Evolutionary conservation across 2,329 filamentous ascomycete genomes (phyloP).

Genomic region (Fusarium poae): DNA sequence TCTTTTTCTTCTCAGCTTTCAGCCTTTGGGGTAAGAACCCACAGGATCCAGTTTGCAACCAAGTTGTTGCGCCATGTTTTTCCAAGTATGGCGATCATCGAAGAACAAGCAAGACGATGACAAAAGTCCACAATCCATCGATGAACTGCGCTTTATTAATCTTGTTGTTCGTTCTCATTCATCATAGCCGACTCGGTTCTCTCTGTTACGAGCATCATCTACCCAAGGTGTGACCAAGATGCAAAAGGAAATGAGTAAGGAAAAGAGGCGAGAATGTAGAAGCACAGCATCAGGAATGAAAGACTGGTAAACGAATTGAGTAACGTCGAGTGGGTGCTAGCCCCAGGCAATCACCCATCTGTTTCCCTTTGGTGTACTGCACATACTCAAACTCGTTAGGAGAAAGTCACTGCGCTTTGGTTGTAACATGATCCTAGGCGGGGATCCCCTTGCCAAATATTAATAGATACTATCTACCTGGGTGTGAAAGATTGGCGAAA

Average conservation of each 20-base stretch:
- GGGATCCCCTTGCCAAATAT: slow-evolving; percentile 17
- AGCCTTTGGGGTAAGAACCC: neutral
- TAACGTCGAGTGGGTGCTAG: slow-evolving; percentile 23
- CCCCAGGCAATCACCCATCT: slow-evolving; percentile 4
- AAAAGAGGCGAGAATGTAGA: slow-evolving; percentile 32
- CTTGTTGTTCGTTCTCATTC: neutral
- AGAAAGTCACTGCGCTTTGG: slow-evolving; percentile 5
- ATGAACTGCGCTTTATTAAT: neutral
- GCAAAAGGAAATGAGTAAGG: slow-evolving; percentile 13
- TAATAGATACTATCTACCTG: neutral
- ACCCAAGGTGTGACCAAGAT: slow-evolving; percentile 22
- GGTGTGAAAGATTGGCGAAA: slow-evolving; percentile 15
- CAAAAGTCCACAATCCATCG: neutral
- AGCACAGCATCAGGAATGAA: slow-evolving; percentile 35
- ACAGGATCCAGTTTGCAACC: neutral
- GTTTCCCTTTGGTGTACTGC: neutral
- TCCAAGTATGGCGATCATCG: neutral
- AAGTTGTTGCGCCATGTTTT: neutral
- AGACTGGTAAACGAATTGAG: slow-evolving; percentile 30
- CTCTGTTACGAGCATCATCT: slow-evolving; percentile 10
- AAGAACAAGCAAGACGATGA: neutral
- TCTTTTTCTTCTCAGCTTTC: neutral
- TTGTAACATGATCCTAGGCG: slow-evolving; percentile 1
- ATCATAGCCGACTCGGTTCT: slow-evolving; percentile 6
- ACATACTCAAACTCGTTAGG: neutral